Conservation (phyloP, 2,329 filamentous ascomycete species). For the Hypomyces perniciosus region DNA sequence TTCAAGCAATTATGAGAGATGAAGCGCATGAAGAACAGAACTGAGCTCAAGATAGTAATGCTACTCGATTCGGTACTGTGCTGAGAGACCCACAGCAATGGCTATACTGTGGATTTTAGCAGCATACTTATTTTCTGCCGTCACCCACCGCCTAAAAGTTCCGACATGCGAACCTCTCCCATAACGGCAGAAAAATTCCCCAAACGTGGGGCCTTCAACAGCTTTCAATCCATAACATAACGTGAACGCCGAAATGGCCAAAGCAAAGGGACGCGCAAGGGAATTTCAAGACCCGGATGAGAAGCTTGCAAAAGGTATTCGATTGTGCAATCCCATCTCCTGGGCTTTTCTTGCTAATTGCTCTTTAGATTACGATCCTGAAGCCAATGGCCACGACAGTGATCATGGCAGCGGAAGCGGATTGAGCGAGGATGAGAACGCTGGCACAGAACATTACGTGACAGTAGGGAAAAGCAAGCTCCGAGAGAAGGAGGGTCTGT, state of each 20-base stretch:
- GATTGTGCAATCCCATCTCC: background rate
- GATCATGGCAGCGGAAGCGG: conserved; percentile 48
- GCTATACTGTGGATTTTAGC: background rate
- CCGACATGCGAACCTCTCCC: conserved; percentile 13
- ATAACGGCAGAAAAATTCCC: conserved; percentile 27
- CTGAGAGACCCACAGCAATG: conserved; percentile 1
- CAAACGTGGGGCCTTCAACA: conserved; percentile 23
- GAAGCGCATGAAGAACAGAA: too few relatives aligned
- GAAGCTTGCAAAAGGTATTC: conserved; percentile 53
- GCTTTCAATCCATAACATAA: conserved; percentile 10
- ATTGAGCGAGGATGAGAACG: conserved; percentile 44
- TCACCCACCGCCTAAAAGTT: conserved; percentile 47
- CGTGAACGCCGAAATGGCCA: conserved; percentile 39
- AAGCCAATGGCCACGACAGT: conserved; percentile 56
- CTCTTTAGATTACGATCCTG: conserved; percentile 69
- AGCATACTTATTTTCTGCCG: conserved; percentile 35
- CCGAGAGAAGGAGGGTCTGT: conserved; percentile 61
- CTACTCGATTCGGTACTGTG: background rate
- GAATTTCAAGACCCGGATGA: conserved; percentile 59
- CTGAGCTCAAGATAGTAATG: background rate
- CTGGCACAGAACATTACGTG: conserved; percentile 82
- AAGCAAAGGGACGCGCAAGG: conserved; percentile 48
- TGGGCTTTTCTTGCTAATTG: background rate
- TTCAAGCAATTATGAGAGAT: too few relatives aligned
- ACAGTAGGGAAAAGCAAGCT: conserved; percentile 79